phyloP scores from a whole-genome alignment of 73 alveolate species.

The Blepharisma stoltei region DNA sequence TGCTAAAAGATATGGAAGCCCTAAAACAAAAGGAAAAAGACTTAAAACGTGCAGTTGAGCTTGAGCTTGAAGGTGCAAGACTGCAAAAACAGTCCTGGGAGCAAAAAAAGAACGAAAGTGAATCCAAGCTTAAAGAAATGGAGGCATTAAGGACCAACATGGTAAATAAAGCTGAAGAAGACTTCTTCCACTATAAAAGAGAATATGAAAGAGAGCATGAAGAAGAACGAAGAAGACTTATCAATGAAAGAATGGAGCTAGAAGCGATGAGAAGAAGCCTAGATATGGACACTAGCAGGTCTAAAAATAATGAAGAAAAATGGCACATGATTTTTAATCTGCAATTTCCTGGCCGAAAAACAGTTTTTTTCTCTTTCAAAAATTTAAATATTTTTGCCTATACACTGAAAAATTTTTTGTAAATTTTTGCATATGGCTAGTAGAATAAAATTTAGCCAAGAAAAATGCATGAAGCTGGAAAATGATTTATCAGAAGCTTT shows the following conservation, averaged over 20 bases:
- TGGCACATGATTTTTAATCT: too few relatives aligned
- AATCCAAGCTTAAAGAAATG: conserved; percentile 47
- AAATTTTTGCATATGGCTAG: too few relatives aligned
- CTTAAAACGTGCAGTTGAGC: conserved; percentile 49
- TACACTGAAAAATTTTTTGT: too few relatives aligned
- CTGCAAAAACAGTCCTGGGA: conserved; percentile 42
- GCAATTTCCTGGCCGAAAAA: too few relatives aligned
- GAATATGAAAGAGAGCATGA: conserved; percentile 45
- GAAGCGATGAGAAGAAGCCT: conserved; percentile 53
- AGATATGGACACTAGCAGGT: conserved; percentile 40
- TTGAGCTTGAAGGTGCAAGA: conserved; percentile 47
- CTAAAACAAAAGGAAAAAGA: conserved; percentile 56
- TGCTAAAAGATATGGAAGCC: conserved; percentile 48
- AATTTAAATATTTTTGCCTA: too few relatives aligned
- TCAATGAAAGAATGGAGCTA: conserved; percentile 40
- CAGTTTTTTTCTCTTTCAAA: too few relatives aligned
- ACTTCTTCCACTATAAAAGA: conserved; percentile 39
- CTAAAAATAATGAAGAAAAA: conserved; percentile 36
- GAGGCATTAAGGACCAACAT: conserved; percentile 36
- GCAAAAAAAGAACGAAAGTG: conserved; percentile 43
- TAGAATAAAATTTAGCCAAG: too few relatives aligned
- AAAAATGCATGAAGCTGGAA: conserved; percentile 28
- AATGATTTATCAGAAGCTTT: conserved; percentile 38
- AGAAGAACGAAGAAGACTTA: conserved; percentile 41
- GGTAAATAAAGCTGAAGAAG: conserved; percentile 38